Conservation (phyloP, 495 filamentous ascomycete species). For the Daldinia bambusicola region DNA sequence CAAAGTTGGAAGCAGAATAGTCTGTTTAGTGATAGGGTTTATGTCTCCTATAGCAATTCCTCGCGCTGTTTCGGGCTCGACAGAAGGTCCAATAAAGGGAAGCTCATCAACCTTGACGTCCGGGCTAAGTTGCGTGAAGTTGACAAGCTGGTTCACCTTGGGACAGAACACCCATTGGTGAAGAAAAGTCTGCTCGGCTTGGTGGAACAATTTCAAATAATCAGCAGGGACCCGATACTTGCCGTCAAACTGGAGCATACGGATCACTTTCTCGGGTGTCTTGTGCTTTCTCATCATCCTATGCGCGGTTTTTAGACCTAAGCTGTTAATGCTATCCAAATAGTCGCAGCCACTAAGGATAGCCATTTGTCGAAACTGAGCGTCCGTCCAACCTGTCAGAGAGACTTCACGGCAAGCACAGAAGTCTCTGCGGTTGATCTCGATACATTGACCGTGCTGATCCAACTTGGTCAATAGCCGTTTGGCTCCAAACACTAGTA, state of each 20-base stretch:
- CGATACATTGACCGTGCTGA: slow-evolving; percentile 89
- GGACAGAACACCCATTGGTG: slow-evolving; percentile 96
- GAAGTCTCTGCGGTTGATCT: slow-evolving; percentile 89
- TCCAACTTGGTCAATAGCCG: slow-evolving; percentile 93
- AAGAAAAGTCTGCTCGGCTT: slow-evolving; percentile 91
- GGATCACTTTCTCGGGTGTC: slow-evolving; percentile 81
- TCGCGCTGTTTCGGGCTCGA: slow-evolving; percentile 73
- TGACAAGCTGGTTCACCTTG: slow-evolving; percentile 71
- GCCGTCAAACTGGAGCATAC: slow-evolving; percentile 85
- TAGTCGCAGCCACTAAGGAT: slow-evolving; percentile 99
- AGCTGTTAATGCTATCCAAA: slow-evolving; percentile 78
- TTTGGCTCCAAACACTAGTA: slow-evolving; percentile 94
- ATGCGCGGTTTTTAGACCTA: slow-evolving; percentile 95
- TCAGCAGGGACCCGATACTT: slow-evolving; percentile 79
- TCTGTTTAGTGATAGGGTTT: slow-evolving; percentile 86
- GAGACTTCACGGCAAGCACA: slow-evolving; percentile 87
- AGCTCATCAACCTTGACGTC: slow-evolving; percentile 71
- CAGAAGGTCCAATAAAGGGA: slow-evolving; percentile 79
- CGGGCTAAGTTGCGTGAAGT: slow-evolving; percentile 70
- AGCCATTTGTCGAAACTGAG: slow-evolving; percentile 92
- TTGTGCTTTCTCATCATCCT: slow-evolving; percentile 89
- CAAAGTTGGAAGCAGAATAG: slow-evolving; percentile 60
- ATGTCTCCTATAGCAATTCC: slow-evolving; percentile 86
- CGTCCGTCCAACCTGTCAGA: slow-evolving; percentile 89
- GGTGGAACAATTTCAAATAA: slow-evolving; percentile 80